Conservation (phyloP, 331 rosid species). For the Prunus yedoensis region DNA sequence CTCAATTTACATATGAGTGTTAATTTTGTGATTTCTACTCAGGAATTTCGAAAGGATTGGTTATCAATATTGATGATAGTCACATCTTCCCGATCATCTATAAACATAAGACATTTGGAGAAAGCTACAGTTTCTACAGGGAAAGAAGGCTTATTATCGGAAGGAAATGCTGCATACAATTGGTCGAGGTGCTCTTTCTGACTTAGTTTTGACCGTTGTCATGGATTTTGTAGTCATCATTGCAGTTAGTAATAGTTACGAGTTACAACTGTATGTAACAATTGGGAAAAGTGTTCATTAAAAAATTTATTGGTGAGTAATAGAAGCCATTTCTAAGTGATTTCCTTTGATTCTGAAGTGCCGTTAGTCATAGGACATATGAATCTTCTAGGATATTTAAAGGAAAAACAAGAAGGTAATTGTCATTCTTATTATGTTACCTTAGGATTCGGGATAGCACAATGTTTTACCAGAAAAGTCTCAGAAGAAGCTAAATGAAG, state of each 20-base stretch:
- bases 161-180: slow-evolving; percentile 93
- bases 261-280: neutral
- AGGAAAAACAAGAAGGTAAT: neutral
- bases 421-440: neutral
- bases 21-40: slow-evolving; percentile 15
- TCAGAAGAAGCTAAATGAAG: too few relatives aligned
- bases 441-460: neutral
- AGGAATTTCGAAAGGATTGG: slow-evolving; percentile 97
- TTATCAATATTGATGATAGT: slow-evolving; percentile 82
- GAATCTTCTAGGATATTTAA: neutral
- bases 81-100: slow-evolving; percentile 92
- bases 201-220: slow-evolving; percentile 18
- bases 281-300: neutral
- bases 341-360: neutral
- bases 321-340: neutral
- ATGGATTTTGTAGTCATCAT: neutral
- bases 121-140: slow-evolving; percentile 98
- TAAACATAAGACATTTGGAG: slow-evolving; percentile 97
- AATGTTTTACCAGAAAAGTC: neutral
- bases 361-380: neutral
- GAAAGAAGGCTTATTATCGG: slow-evolving; percentile 91
- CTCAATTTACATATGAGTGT: neutral
- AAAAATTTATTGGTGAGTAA: neutral
- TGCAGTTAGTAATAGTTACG: neutral
- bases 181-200: slow-evolving; percentile 84